Percentiles rank a stretch among this genome's conserved stretches.
Conservation (phyloP, 2,329 filamentous ascomycete genomes). For the Microdochium paspali region DNA sequence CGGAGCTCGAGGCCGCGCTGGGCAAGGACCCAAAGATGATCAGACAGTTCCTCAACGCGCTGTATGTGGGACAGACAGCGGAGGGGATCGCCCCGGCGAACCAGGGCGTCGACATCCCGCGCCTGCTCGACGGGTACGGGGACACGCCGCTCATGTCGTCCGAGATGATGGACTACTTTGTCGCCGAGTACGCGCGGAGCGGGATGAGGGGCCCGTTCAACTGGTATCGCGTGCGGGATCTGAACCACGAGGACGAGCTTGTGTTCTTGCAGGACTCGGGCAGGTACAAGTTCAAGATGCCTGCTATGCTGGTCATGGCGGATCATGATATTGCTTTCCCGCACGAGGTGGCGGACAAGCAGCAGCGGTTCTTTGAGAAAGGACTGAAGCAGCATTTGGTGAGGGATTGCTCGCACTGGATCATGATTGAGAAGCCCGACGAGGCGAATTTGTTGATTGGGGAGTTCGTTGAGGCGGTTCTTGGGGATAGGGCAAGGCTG, state of each 20-base stretch:
- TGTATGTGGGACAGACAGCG: slow-evolving; percentile 48
- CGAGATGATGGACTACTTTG: slow-evolving; percentile 56
- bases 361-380: neutral
- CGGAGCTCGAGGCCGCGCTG: slow-evolving; percentile 39
- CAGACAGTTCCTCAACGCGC: slow-evolving; percentile 45
- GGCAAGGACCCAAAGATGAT: slow-evolving; percentile 35
- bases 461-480: neutral
- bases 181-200: slow-evolving; percentile 45
- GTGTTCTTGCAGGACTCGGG: neutral
- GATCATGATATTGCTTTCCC: neutral
- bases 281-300: neutral
- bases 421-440: neutral
- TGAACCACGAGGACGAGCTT: slow-evolving; percentile 56
- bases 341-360: neutral
- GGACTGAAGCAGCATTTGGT: neutral
- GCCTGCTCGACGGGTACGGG: slow-evolving; percentile 38
- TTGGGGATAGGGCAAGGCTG: neutral
- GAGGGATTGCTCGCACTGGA: neutral
- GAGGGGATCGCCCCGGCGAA: slow-evolving; percentile 40
- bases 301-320: slow-evolving; percentile 1
- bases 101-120: slow-evolving; percentile 34
- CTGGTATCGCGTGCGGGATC: slow-evolving; percentile 55
- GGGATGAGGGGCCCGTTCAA: slow-evolving; percentile 56
- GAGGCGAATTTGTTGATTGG: neutral
- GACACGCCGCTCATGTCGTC: slow-evolving; percentile 41